phyloP scores from a whole-genome alignment of 495 filamentous ascomycete genomes.

The Neurospora sp. region DNA sequence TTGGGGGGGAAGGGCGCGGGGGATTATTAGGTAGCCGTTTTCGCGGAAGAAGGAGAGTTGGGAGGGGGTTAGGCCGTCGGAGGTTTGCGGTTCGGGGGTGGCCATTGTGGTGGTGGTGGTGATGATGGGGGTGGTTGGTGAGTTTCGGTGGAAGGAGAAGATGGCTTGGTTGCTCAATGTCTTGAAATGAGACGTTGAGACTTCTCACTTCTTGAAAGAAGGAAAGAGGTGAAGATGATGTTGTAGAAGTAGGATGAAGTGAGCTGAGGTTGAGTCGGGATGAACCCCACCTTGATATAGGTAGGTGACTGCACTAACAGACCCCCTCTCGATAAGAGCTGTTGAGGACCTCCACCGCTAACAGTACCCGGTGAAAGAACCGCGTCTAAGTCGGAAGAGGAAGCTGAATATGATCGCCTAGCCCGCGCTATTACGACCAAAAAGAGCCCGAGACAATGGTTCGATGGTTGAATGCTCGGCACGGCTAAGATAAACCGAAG shows the following conservation, averaged over 20 bases:
- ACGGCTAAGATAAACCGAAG: background rate
- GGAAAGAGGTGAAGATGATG: no score
- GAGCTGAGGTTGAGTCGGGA: background rate
- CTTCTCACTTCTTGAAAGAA: background rate
- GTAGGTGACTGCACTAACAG: background rate
- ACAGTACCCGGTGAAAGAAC: background rate
- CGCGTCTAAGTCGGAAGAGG: background rate
- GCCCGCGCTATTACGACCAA: background rate
- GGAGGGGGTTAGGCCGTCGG: slow-evolving; percentile 50
- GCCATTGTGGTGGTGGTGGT: background rate
- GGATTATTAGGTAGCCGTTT: slow-evolving; percentile 88
- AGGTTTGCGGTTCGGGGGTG: background rate
- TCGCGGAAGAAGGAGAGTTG: slow-evolving; percentile 64
- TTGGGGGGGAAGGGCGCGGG: slow-evolving; percentile 54
- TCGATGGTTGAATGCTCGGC: background rate
- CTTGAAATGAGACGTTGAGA: background rate
- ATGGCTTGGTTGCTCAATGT: background rate
- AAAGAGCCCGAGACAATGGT: background rate
- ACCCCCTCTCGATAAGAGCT: background rate
- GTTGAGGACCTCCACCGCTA: background rate
- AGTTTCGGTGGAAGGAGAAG: background rate
- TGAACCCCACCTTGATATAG: background rate
- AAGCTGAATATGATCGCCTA: background rate
- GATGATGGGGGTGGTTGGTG: background rate
- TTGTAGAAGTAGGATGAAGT: background rate